Conservation (phyloP, 2,329 filamentous ascomycete genomes). For the Aphanocladium album region DNA sequence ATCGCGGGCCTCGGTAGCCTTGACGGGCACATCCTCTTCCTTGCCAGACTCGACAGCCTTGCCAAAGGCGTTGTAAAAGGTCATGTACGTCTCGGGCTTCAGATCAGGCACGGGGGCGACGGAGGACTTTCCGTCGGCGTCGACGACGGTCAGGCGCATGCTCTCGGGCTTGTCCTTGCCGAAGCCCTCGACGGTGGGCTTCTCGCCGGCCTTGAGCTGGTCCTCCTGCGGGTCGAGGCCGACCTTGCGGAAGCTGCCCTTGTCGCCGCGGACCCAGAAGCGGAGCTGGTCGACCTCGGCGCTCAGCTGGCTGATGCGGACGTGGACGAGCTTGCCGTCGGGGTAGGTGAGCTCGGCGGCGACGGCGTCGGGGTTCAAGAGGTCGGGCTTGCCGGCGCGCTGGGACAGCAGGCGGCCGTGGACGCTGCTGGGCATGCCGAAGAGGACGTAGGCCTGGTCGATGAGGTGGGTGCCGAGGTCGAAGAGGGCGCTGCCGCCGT, state of each 20-base stretch:
- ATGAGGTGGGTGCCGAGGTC: conserved; percentile 73
- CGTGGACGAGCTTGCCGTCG: conserved; percentile 59
- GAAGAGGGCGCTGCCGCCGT: conserved; percentile 65
- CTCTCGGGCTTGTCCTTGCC: conserved; percentile 58
- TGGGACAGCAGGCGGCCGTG: conserved; percentile 66
- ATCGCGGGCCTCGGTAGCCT: conserved; percentile 47
- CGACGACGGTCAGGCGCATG: conserved; percentile 54
- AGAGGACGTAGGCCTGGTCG: conserved; percentile 67
- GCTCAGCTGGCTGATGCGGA: conserved; percentile 64
- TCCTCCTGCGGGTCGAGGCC: conserved; percentile 71
- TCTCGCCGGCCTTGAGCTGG: conserved; percentile 60
- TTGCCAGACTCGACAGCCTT: conserved; percentile 42
- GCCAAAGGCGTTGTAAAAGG: conserved; percentile 57
- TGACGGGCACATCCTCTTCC: conserved; percentile 48
- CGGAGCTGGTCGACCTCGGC: conserved; percentile 64
- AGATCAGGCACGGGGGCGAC: conserved; percentile 52
- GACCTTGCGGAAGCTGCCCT: conserved; percentile 69
- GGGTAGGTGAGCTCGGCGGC: conserved; percentile 64
- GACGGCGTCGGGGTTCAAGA: conserved; percentile 52
- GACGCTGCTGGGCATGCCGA: conserved; percentile 62
- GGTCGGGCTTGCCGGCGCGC: conserved; percentile 40
- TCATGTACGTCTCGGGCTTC: conserved; percentile 61
- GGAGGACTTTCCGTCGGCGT: conserved; percentile 44
- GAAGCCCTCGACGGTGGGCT: conserved; percentile 57
- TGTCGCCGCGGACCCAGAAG: conserved; percentile 72